Conservation (phyloP, 2,329 filamentous ascomycete genomes). For the Talaromyces verruculosus region DNA sequence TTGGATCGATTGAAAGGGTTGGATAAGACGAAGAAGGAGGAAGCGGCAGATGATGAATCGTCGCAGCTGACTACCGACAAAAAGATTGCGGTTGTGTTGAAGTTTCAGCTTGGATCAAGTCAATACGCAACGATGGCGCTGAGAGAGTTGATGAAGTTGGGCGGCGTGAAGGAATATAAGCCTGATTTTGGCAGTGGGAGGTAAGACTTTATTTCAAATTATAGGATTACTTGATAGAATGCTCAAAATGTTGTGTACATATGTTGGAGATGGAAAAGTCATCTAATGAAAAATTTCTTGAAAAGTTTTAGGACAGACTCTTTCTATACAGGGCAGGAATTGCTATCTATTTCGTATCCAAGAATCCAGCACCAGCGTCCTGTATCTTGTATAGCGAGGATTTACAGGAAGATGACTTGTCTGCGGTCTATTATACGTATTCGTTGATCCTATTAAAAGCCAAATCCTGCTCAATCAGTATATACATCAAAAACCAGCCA, state of each 20-base stretch:
- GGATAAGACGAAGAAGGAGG: constrained; percentile 34
- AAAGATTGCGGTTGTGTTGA: constrained; percentile 68
- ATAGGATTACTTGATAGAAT: neutral
- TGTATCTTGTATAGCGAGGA: neutral
- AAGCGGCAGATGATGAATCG: constrained; percentile 9
- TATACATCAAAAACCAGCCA: neutral
- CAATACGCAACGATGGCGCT: constrained; percentile 84
- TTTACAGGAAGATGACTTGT: too few relatives aligned
- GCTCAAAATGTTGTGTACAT: neutral
- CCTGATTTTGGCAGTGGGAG: constrained; percentile 59
- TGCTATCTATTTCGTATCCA: too few relatives aligned
- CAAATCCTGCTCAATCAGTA: too few relatives aligned
- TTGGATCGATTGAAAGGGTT: constrained; percentile 62
- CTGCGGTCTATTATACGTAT: neutral
- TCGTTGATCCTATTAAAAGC: neutral
- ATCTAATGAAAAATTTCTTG: neutral
- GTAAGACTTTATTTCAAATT: neutral
- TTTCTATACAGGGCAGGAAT: too few relatives aligned
- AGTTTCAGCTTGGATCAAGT: constrained; percentile 73
- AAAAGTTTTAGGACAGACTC: neutral
- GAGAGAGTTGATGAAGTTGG: constrained; percentile 71
- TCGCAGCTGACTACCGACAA: constrained; percentile 24
- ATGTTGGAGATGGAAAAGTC: neutral
- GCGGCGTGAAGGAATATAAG: constrained; percentile 61
- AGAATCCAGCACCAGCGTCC: neutral